These are phyloP conservation scores for Umbelopsis sp. DNA, from an alignment of 371 early-diverging fungal genomes.

Conservation along the genomic window DNA sequence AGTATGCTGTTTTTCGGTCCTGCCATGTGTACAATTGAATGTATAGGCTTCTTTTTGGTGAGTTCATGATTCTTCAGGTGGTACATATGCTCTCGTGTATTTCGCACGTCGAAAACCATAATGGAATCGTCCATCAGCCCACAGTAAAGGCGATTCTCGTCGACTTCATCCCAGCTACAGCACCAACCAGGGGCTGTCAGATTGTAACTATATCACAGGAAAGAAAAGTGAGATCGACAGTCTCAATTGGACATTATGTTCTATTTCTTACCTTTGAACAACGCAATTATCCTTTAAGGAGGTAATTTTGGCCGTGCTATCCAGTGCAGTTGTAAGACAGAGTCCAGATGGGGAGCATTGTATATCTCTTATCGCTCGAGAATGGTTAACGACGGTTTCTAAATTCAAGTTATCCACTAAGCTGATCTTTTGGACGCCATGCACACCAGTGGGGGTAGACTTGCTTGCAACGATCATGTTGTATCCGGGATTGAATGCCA, in stretches of 20 bases:
- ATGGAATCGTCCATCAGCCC: constrained; percentile 35
- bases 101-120: constrained; percentile 41
- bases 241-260: too few relatives aligned
- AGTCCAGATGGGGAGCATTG: constrained; percentile 22
- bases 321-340: constrained; percentile 28
- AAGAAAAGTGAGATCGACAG: neutral
- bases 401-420: constrained; percentile 7
- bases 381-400: constrained; percentile 22
- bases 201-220: constrained; percentile 15
- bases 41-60: constrained; percentile 3
- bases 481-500: constrained; percentile 6
- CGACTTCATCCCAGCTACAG: constrained; percentile 33
- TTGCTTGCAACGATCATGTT: constrained; percentile 8
- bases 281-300: constrained; percentile 24
- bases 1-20: neutral
- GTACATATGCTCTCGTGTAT: constrained; percentile 29
- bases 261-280: constrained; percentile 10
- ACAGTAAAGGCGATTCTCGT: constrained; percentile 41
- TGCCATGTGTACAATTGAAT: constrained; percentile 1
- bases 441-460: neutral
- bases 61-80: neutral
- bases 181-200: constrained; percentile 35
- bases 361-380: constrained; percentile 27
- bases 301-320: constrained; percentile 23
- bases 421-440: constrained; percentile 20